Evolutionary conservation across 345 rosid species (phyloP).

Genomic region (Citrus trifoliata): DNA sequence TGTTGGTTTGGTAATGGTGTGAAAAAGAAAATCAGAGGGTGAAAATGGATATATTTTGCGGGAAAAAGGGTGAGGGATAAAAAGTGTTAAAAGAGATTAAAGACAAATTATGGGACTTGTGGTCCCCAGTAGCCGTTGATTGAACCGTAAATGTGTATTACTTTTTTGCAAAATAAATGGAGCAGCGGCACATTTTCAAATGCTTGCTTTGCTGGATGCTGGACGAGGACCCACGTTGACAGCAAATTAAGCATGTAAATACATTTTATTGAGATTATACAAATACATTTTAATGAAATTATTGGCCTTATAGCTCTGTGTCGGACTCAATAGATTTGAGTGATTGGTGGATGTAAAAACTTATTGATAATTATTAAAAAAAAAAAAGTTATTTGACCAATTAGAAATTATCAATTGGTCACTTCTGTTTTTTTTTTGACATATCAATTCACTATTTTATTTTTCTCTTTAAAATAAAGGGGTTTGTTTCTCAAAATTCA

Average conservation of each 20-base stretch:
- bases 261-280: too few species aligned
- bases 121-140: slow-evolving; percentile 42
- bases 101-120: slow-evolving; percentile 25
- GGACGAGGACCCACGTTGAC: not conserved
- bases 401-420: too few species aligned
- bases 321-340: too few species aligned
- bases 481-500: too few species aligned
- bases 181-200: not conserved
- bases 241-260: not conserved
- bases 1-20: not conserved
- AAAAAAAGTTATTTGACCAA: too few species aligned
- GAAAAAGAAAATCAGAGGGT: not conserved
- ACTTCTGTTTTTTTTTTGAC: too few species aligned
- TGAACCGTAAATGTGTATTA: not conserved
- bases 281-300: too few species aligned
- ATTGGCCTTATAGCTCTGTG: too few species aligned
- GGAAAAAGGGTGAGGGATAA: slow-evolving; percentile 2
- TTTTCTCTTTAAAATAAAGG: too few species aligned
- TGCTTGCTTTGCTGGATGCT: not conserved
- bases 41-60: not conserved
- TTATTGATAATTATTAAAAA: too few species aligned
- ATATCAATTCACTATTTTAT: too few species aligned
- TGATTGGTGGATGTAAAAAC: too few species aligned
- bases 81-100: slow-evolving; percentile 20
- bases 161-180: not conserved